Base-by-base conservation (phyloP, 352 stramenopile species). In the Thraustochytrium striatum region DNA sequence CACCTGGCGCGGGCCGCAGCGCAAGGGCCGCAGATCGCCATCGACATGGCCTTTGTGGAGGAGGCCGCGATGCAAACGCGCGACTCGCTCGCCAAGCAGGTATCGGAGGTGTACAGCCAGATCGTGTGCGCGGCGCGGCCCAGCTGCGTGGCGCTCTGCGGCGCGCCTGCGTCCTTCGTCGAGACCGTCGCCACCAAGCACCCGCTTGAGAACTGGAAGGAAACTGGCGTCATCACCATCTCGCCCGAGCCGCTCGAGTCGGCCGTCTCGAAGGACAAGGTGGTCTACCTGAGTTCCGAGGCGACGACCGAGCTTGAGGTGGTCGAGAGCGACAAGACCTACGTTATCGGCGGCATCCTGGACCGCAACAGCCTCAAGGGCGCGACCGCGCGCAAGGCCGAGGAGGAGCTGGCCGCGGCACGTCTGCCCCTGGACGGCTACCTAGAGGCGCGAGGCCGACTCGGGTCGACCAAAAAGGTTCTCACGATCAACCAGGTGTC, bases 341-440 rank as follows among this genome's bases (percentile, higher is more conserved):
- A 95, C 79, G 85, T 94, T 47, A 81, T 95, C 47, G 89, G 89
- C 33, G 90, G 88, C 32, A 93, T 95, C 65, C 88, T 92, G 33
- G 90, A 95, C 53, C 88, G 89, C 28, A 91, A 90, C 1, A 89
- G 92, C 52, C 88, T 88, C 57, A 93, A 92, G 86, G 87, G 62
- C 57, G 32, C 53, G 2, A 59, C 75, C 2, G 9, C n/a, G 25
- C 33, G 2, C 33, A 82, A 82, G 75, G 75, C 75, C 19, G 36
- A 3, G 30, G 2, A 2, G 2, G 13, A 59, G 30, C 25, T 78
- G 2, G 7, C 36, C 3, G 44, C 55, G 32, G 75, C 75, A 25
- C 69, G 68, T 2, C 75, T 82, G 11, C 75, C 75, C 35, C 68
- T 82, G 61, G 43, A 53, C 36, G 61, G 33, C 9, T 75, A 75